Percentiles rank a stretch among this genome's conserved stretches.
Evolutionary conservation across 139 green algal genomes (phyloP).

Genomic region (Micractinium sp.): DNA sequence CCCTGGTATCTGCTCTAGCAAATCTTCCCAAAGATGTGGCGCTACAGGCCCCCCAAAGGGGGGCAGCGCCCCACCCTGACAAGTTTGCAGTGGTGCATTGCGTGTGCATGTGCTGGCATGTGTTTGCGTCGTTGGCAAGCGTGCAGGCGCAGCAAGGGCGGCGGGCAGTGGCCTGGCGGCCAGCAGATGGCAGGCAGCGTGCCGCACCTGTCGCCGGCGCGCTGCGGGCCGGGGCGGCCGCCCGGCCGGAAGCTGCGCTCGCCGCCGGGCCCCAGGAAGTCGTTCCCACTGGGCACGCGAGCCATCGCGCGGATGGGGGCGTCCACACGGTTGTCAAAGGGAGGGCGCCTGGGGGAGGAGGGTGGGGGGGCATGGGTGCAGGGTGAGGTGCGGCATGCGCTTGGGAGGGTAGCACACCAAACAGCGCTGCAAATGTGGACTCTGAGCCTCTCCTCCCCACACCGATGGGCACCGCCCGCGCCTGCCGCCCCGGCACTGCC

Average conservation of each 20-base stretch:
- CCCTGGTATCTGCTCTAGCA: slow-evolving; percentile 32
- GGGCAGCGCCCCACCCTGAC: slow-evolving; percentile 34
- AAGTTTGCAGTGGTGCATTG: neutral
- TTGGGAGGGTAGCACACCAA: too few relatives aligned
- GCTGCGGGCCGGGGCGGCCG: slow-evolving; percentile 34
- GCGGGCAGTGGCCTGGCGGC: neutral
- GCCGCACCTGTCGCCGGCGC: slow-evolving; percentile 3
- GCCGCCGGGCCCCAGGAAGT: slow-evolving; percentile 34
- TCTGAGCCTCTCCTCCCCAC: too few relatives aligned
- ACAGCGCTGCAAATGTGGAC: too few relatives aligned
- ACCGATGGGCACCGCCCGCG: too few relatives aligned
- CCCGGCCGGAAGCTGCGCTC: slow-evolving; percentile 43
- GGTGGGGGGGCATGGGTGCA: neutral
- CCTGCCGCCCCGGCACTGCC: neutral
- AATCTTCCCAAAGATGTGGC: slow-evolving; percentile 22
- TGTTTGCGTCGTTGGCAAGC: neutral
- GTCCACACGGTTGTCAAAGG: slow-evolving; percentile 51
- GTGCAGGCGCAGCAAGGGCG: neutral
- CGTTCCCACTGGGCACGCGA: slow-evolving; percentile 12
- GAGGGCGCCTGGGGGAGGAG: slow-evolving; percentile 1
- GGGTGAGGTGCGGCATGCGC: neutral
- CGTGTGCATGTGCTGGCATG: neutral
- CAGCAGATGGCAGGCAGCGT: neutral
- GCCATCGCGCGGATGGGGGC: slow-evolving; percentile 55
- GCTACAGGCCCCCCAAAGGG: slow-evolving; percentile 1